Base-by-base conservation (phyloP, 129 eudicot genomes). In the Pulicaria dysenterica region DNA sequence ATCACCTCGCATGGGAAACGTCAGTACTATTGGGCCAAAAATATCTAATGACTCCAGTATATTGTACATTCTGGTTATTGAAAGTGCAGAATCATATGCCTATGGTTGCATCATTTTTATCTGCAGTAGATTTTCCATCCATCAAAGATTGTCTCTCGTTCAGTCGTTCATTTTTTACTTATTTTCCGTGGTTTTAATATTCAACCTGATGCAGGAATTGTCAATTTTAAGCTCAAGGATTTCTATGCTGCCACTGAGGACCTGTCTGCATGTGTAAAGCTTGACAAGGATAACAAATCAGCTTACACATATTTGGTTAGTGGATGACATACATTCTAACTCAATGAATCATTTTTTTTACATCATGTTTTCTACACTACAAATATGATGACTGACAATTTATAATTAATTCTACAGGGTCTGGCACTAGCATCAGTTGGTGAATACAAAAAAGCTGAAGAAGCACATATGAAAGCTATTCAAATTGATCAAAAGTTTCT, bases 261-360 rank as follows among this genome's bases (percentile, higher is more conserved):
- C 84, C 81, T 94, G 44, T 82, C 99, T 74, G 83, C 89, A 17
- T 94, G 99, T 77, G 96, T 94, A 67, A 83, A 86, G 79, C 77
- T 94, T 71, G 97, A 94, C 17, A 82, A 75, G 73, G 85, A 81
- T 74, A 94, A 94, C 83, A 90, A 90, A 80, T 94, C 99, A 49
- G 99, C 97, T 36, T 86, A 84, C 78, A 94, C 99, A 48, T 94
- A 94, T 72, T 79, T 94, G 96, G 99, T 90, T 87, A 79, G 98
- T 71, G 43, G 68, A 71, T 75, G 36, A 15, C 44, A 42, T 55
- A 49, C 31, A 19, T 49, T n/a, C n/a, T 4, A 45, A 45, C 11
- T 65, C 71, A 4, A 9, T 53, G 44, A 58, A 70, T 64, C 44
- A 15, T 73, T 43, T 14, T 58, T 39, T 68, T 60, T 53, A 66